Evolutionary conservation across 176 grass and related monocot genomes (phyloP).

Genomic region (Ensete glaucum): DNA sequence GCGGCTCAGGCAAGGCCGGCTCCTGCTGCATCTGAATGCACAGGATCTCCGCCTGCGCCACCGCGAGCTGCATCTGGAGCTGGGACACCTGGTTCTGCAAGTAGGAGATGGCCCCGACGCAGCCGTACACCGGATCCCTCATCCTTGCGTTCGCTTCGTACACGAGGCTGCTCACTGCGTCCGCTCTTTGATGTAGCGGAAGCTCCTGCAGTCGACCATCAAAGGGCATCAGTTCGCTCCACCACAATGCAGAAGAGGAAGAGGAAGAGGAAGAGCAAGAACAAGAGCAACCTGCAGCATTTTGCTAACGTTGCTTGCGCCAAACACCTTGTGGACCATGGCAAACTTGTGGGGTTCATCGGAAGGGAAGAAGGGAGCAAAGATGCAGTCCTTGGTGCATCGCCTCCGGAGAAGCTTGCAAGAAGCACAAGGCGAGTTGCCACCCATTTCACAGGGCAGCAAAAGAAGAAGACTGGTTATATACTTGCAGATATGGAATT

Average conservation of each 20-base stretch:
- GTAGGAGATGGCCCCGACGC: constrained; percentile 87
- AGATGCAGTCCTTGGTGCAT: constrained; percentile 94
- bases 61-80: constrained; percentile 90
- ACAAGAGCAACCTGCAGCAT: background rate
- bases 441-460: background rate
- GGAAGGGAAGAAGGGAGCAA: constrained; percentile 85
- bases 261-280: background rate
- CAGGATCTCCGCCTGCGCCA: constrained; percentile 81
- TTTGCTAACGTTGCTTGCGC: background rate
- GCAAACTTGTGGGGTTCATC: constrained; percentile 91
- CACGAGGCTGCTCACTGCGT: constrained; percentile 88
- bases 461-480: too few relatives aligned
- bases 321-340: constrained; percentile 86
- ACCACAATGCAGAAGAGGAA: too few relatives aligned
- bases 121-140: constrained; percentile 83
- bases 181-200: constrained; percentile 64
- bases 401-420: constrained; percentile 84
- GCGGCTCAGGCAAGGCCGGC: background rate
- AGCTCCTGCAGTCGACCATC: constrained; percentile 40
- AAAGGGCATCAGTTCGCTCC: background rate
- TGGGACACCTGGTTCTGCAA: constrained; percentile 90
- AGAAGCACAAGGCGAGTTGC: constrained; percentile 54
- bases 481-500: too few relatives aligned
- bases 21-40: constrained; percentile 89
- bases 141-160: constrained; percentile 85